Evolutionary conservation across 2,329 filamentous ascomycete species (phyloP).

Genomic region (Albifimbria verrucaria): DNA sequence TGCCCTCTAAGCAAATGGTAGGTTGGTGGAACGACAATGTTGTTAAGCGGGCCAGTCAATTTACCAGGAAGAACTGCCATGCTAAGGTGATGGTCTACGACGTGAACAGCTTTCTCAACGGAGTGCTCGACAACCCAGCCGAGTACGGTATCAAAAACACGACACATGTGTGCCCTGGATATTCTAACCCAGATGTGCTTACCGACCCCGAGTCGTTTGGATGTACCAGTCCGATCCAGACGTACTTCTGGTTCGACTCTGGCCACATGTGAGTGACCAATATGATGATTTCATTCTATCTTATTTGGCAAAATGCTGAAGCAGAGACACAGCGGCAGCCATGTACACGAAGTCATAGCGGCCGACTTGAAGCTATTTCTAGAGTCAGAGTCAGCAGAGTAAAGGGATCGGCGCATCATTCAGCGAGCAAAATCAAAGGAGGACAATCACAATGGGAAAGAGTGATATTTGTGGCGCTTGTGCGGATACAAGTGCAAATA

Average conservation of each 20-base stretch:
- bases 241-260: slow-evolving; percentile 8
- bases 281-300: too few species aligned
- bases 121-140: slow-evolving; percentile 4
- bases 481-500: too few species aligned
- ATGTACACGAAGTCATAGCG: slow-evolving; percentile 5
- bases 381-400: too few species aligned
- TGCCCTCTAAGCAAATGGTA: slow-evolving; percentile 3
- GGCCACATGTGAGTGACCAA: slow-evolving; percentile 10
- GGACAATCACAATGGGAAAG: too few species aligned
- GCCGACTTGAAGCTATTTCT: too few species aligned
- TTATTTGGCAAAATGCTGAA: background rate
- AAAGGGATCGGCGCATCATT: too few species aligned
- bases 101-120: slow-evolving; percentile 4
- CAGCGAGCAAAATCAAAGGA: too few species aligned
- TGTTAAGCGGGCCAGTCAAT: background rate
- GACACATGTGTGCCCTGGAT: slow-evolving; percentile 3
- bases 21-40: slow-evolving; percentile 6
- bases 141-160: slow-evolving; percentile 6
- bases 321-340: slow-evolving; percentile 1
- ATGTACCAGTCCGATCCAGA: background rate
- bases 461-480: too few species aligned
- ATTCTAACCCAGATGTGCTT: background rate
- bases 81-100: slow-evolving; percentile 9
- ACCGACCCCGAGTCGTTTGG: slow-evolving; percentile 3
- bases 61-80: background rate